Conservation (phyloP, 176 grass and related monocot genomes). For the Coix lacrymajobi region DNA sequence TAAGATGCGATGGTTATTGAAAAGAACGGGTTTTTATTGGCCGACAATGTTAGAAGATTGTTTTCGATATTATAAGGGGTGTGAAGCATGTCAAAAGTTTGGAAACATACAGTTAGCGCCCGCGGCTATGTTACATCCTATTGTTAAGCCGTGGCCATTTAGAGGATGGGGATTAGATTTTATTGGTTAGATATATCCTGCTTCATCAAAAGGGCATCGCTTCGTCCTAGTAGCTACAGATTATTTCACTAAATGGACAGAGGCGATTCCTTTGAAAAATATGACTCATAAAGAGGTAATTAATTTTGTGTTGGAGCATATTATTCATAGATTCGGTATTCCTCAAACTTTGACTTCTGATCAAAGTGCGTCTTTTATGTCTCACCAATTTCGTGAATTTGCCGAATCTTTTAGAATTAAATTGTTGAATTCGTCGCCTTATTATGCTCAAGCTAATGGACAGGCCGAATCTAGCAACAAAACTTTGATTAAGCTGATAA, state of each 20-base stretch:
- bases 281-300: no score
- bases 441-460: no score
- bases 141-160: background rate
- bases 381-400: background rate
- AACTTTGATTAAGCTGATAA: background rate
- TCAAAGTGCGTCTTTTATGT: conserved; percentile 13
- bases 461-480: no score
- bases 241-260: no score
- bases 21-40: background rate
- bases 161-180: background rate
- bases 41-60: background rate
- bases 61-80: background rate
- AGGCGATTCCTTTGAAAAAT: no score
- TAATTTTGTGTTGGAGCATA: no score
- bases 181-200: background rate
- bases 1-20: background rate
- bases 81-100: no score
- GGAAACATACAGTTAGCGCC: no score
- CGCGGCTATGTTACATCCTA: no score
- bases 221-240: no score
- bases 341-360: background rate
- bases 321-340: no score
- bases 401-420: background rate
- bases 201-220: no score
- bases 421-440: background rate